phyloP scores from a whole-genome alignment of 306 rosid species.

The Herpetospermum pedunculosum region DNA sequence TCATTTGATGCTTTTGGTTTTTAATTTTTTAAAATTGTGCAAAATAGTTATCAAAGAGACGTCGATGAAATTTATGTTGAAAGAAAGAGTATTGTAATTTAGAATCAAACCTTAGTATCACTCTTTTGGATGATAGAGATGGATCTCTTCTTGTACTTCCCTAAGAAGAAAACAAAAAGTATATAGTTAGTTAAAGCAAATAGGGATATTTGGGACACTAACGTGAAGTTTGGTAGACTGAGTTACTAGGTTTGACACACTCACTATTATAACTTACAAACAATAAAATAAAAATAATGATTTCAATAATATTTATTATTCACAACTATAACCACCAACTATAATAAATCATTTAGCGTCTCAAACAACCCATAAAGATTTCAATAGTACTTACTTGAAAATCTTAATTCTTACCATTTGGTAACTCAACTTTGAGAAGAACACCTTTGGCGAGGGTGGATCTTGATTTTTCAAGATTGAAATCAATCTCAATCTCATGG shows the following conservation, averaged over 20 bases:
- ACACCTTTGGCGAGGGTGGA: constrained; percentile 47
- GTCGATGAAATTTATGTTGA: background rate
- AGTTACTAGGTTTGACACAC: too few species aligned
- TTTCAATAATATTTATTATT: too few species aligned
- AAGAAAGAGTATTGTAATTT: background rate
- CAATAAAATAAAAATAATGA: too few species aligned
- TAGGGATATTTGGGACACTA: too few species aligned
- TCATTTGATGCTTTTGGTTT: too few species aligned
- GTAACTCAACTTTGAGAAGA: constrained; percentile 61
- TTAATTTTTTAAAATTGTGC: too few species aligned
- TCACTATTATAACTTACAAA: too few species aligned
- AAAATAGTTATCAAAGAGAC: too few species aligned
- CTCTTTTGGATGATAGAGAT: constrained; percentile 44
- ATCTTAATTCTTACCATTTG: constrained; percentile 53
- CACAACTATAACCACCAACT: too few species aligned
- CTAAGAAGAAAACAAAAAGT: constrained; percentile 15
- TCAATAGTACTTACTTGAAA: background rate
- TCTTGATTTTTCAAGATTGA: constrained; percentile 55
- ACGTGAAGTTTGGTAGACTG: too few species aligned
- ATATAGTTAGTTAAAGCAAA: background rate
- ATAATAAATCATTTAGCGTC: too few species aligned
- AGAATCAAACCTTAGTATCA: constrained; percentile 52
- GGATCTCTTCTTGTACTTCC: constrained; percentile 47
- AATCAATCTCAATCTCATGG: constrained; percentile 34
- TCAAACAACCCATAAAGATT: too few species aligned